Evolutionary conservation across 2,329 filamentous ascomycete genomes (phyloP).

Genomic region (Balansia obtecta): DNA sequence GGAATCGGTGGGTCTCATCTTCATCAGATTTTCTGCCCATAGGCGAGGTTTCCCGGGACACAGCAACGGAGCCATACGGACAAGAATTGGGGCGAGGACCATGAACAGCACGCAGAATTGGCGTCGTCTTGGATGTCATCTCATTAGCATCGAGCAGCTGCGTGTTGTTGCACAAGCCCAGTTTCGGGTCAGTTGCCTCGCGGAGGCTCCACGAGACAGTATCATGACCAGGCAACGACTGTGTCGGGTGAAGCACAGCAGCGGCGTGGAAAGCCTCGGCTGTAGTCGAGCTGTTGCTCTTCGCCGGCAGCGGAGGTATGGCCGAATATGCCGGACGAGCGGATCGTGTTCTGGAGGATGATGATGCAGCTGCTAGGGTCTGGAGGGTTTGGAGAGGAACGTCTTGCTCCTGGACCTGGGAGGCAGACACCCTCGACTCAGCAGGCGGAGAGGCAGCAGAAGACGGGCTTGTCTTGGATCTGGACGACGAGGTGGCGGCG

Average conservation of each 20-base stretch:
- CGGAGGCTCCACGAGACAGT: slow-evolving; percentile 9
- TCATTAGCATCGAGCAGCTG: slow-evolving; percentile 8
- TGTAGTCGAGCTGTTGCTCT: slow-evolving; percentile 2
- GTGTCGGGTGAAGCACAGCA: neutral
- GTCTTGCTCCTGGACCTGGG: slow-evolving; percentile 15
- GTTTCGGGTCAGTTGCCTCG: slow-evolving; percentile 14
- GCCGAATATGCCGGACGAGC: slow-evolving; percentile 14
- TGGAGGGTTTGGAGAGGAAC: slow-evolving; percentile 21
- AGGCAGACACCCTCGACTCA: slow-evolving; percentile 16
- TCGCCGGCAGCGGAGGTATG: slow-evolving; percentile 8
- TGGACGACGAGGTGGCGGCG: slow-evolving; percentile 8
- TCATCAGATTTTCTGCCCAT: slow-evolving; percentile 20
- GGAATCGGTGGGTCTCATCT: slow-evolving; percentile 20
- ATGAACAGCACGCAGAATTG: slow-evolving; percentile 21
- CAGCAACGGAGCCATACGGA: slow-evolving; percentile 26
- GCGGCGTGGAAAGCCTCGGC: neutral
- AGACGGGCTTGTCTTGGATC: neutral
- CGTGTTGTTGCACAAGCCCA: slow-evolving; percentile 8
- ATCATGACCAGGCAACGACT: slow-evolving; percentile 11
- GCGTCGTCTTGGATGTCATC: slow-evolving; percentile 25
- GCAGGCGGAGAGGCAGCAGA: slow-evolving; percentile 1
- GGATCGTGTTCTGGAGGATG: slow-evolving; percentile 13
- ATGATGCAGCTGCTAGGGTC: slow-evolving; percentile 15
- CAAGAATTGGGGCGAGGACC: slow-evolving; percentile 17
- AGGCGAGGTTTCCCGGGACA: slow-evolving; percentile 23